Base-by-base conservation (phyloP, 2,329 filamentous ascomycete species). In the Coniochaeta hoffmannii region DNA sequence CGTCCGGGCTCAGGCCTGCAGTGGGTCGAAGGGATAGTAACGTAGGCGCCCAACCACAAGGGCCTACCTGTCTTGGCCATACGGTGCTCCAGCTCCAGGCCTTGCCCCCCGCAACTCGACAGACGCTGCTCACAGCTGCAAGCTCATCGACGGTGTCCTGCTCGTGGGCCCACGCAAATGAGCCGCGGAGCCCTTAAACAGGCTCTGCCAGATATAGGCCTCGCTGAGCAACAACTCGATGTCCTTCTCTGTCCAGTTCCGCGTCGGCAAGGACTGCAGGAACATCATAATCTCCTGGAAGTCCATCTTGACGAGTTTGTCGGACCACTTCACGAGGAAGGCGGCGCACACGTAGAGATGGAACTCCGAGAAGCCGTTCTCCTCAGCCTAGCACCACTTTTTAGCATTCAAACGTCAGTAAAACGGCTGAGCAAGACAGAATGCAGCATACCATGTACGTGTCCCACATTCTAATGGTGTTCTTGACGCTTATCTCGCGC, bases 251-350 rank as follows among this genome's bases (percentile, higher is more conserved):
- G 90, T 97, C 94, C 94, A 99, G 55, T 87, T 82, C 63, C 88
- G 87, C 7, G 95, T 99, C 3, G 95, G 94, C 56, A 99, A 76
- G 46, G 90, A 89, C 73, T 99, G 94, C 55, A 99, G 76, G 68
- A 99, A 99, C 93, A 99, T 99, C 92, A 99, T 97, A 57, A 96
- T 87, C 71, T 97, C 93, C 75, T 97, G 81, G 62, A 97, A 97
- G 69, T 99, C 94, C 93, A 97, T 97, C 70, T 91, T 94, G 58
- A 93, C 81, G 49, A 99, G 80, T 69, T 95, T 90, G 62, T 94
- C 88, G 7, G 93, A 96, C 95, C 95, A 99, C 71, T 99, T 99
- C 54, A 97, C 94, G 26, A 99, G 78, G 68, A 99, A 97, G 5
- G 94, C 94, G 24, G 94, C 94, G 70, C 95, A 99, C 36, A 99